Conservation (phyloP, 2,329 filamentous ascomycete species). For the Colletotrichum kahawae region DNA sequence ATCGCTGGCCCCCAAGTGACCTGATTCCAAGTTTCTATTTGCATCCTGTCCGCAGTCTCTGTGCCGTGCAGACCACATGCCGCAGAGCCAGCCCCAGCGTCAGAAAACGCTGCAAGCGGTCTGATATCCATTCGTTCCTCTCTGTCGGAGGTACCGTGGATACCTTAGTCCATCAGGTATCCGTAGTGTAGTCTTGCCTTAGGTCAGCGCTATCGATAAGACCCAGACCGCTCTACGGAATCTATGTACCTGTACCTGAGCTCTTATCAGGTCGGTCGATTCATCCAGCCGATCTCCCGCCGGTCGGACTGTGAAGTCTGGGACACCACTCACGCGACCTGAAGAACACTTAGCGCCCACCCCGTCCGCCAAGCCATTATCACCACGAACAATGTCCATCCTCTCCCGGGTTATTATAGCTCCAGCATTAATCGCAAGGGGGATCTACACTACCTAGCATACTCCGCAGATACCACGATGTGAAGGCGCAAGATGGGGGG, state of each 20-base stretch:
- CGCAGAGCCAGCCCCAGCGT: neutral
- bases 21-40: neutral
- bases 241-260: neutral
- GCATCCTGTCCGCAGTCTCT: neutral
- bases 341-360: neutral
- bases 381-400: neutral
- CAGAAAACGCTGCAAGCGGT: neutral
- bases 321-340: constrained; percentile 14
- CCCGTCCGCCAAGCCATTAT: neutral
- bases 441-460: neutral
- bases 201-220: constrained; percentile 2
- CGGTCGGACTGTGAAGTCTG: neutral
- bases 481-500: neutral
- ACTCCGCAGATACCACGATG: neutral
- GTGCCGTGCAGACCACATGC: neutral
- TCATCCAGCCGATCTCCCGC: neutral
- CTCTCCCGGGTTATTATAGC: neutral
- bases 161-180: too few relatives aligned
- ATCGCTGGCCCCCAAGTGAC: neutral
- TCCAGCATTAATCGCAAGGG: neutral
- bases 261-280: neutral
- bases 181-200: too few relatives aligned
- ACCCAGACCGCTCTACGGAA: neutral
- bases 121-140: neutral
- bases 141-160: too few relatives aligned